Conservation (phyloP, 1,139 yeast genomes). For the Ashbya aceris region DNA sequence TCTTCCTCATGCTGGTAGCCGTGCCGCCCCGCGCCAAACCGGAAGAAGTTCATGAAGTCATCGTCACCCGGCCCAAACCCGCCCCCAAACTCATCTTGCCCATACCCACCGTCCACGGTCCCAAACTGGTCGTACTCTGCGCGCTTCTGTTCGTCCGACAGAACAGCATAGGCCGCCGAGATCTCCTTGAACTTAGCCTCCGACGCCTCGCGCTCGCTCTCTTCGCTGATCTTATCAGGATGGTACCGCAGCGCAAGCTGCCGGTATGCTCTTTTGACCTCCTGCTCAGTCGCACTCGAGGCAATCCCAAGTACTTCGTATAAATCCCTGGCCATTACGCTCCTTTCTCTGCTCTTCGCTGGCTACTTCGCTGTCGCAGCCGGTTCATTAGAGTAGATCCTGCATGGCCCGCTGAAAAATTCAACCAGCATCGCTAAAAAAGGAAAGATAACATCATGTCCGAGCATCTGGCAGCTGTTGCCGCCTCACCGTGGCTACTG, state of each 20-base stretch:
- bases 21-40: slow-evolving; percentile 8
- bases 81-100: slow-evolving; percentile 19
- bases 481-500: too few relatives aligned
- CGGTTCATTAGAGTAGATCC: too few relatives aligned
- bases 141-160: slow-evolving; percentile 54
- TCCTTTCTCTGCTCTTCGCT: neutral
- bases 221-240: slow-evolving; percentile 72
- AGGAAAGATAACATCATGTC: too few relatives aligned
- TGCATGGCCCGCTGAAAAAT: too few relatives aligned
- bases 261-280: slow-evolving; percentile 70
- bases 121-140: slow-evolving; percentile 52
- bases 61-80: slow-evolving; percentile 47
- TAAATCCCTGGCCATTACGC: slow-evolving; percentile 29
- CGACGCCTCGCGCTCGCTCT: slow-evolving; percentile 49
- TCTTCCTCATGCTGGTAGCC: slow-evolving; percentile 13
- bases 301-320: slow-evolving; percentile 65
- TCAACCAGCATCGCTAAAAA: too few relatives aligned
- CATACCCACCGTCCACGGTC: slow-evolving; percentile 33
- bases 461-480: too few relatives aligned
- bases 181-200: slow-evolving; percentile 69
- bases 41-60: slow-evolving; percentile 67
- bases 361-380: too few relatives aligned
- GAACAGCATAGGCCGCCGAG: slow-evolving; percentile 66
- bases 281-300: slow-evolving; percentile 49
- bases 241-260: slow-evolving; percentile 64